phyloP scores from a whole-genome alignment of 257 asterid genomes.

The Solanum tacnaense region DNA sequence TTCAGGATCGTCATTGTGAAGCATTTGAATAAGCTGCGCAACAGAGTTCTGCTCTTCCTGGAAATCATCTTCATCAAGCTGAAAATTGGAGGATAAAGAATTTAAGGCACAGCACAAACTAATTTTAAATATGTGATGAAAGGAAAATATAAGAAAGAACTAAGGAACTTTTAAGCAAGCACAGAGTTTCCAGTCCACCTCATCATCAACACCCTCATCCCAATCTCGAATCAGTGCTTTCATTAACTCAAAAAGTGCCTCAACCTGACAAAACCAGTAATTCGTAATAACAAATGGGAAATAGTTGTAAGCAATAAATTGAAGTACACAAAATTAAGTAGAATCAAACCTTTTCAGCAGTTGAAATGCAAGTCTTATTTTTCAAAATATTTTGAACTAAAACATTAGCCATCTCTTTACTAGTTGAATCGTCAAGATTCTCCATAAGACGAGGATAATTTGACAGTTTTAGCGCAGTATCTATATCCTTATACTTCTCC shows the following conservation, averaged over 20 bases:
- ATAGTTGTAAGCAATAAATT: neutral
- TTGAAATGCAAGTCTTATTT: constrained; percentile 68
- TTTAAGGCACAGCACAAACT: neutral
- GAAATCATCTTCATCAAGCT: constrained; percentile 94
- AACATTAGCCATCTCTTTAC: constrained; percentile 92
- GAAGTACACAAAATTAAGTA: neutral
- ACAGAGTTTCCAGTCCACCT: constrained; percentile 37
- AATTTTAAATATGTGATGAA: neutral
- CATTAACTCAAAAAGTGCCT: constrained; percentile 77
- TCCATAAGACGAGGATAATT: constrained; percentile 86
- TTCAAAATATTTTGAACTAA: constrained; percentile 77
- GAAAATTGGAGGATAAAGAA: constrained; percentile 13
- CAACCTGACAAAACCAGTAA: constrained; percentile 55
- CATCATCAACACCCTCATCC: constrained; percentile 52
- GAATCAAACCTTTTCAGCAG: constrained; percentile 74
- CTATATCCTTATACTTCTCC: constrained; percentile 88
- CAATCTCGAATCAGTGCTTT: constrained; percentile 77
- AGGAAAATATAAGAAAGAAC: neutral
- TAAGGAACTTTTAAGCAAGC: neutral
- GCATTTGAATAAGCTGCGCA: constrained; percentile 87
- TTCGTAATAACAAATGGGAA: constrained; percentile 11
- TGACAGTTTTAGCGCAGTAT: constrained; percentile 78
- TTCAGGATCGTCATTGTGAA: constrained; percentile 74
- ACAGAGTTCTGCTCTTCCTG: constrained; percentile 90
- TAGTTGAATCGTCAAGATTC: constrained; percentile 66